These are phyloP conservation scores for Coemansia sp. DNA, from an alignment of 192 early-diverging fungal species.

Conservation along the genomic window DNA sequence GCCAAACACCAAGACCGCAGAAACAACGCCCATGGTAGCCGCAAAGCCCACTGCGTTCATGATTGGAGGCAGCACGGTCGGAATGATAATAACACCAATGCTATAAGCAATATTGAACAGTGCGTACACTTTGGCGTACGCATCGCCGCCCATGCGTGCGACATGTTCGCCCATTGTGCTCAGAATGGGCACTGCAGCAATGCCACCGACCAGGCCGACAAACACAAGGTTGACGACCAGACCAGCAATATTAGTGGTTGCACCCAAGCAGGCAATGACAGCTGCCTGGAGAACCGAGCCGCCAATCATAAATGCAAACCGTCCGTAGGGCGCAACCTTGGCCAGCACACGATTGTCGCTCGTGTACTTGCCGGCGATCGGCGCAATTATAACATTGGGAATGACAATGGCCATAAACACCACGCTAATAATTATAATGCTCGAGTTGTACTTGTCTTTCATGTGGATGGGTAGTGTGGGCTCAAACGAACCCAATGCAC, in stretches of 20 bases:
- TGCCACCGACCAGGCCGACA: conserved; percentile 26
- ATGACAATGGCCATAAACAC: conserved; percentile 70
- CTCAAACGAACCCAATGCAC: conserved; percentile 42
- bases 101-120: conserved; percentile 77
- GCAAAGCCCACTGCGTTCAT: conserved; percentile 59
- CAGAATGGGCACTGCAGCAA: conserved; percentile 60
- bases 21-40: conserved; percentile 52
- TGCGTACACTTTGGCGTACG: conserved; percentile 65
- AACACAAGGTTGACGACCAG: conserved; percentile 39
- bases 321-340: conserved; percentile 36
- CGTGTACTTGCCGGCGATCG: conserved; percentile 57
- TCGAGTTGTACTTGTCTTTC: conserved; percentile 27
- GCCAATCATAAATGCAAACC: conserved; percentile 43
- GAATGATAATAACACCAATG: conserved; percentile 72
- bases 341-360: conserved; percentile 32
- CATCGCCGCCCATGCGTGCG: conserved; percentile 61
- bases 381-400: conserved; percentile 62
- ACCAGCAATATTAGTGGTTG: conserved; percentile 37
- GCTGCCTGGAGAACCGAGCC: conserved; percentile 43
- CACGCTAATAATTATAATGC: conserved; percentile 37
- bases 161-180: conserved; percentile 71
- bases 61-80: conserved; percentile 63
- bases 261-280: conserved; percentile 47
- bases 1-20: conserved; percentile 42
- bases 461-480: conserved; percentile 49